Conservation (phyloP, 2,329 filamentous ascomycete species). For the Zymoseptoria crescenta region DNA sequence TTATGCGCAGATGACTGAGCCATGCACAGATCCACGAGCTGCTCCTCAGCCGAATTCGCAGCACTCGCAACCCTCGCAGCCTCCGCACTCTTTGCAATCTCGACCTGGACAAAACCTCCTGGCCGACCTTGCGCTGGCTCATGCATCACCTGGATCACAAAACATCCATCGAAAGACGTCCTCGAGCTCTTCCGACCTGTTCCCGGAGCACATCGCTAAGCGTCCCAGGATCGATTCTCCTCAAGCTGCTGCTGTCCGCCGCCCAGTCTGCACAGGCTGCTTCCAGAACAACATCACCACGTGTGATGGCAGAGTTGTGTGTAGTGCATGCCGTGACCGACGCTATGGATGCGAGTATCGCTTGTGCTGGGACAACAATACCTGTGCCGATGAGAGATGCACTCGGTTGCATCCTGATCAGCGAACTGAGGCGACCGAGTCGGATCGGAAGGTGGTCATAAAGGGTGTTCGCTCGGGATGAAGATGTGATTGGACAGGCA, state of each 20-base stretch:
- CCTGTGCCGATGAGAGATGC: not conserved
- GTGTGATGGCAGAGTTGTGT: slow-evolving; percentile 2
- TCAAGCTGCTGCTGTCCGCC: not conserved
- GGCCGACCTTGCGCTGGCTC: not conserved
- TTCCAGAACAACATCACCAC: not conserved
- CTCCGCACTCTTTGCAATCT: not conserved
- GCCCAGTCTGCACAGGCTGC: slow-evolving; percentile 5
- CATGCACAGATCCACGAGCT: not conserved
- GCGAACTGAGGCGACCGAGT: not conserved
- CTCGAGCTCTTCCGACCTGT: not conserved
- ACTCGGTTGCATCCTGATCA: slow-evolving; percentile 4
- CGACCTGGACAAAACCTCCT: not conserved
- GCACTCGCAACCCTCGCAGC: not conserved
- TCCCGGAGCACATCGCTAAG: not conserved
- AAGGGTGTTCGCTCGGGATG: not conserved
- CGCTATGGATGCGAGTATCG: slow-evolving; percentile 7
- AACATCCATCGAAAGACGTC: not conserved
- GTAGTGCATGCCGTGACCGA: slow-evolving; percentile 1
- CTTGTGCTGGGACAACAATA: slow-evolving; percentile 2
- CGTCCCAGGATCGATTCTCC: not conserved
- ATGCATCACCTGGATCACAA: not conserved
- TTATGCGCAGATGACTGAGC: not conserved
- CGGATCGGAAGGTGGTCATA: not conserved
- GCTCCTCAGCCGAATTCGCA: not conserved
- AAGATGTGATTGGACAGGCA: too few species aligned